phyloP scores from a whole-genome alignment of 371 early-diverging fungal species.

The Mucor circinelloides region DNA sequence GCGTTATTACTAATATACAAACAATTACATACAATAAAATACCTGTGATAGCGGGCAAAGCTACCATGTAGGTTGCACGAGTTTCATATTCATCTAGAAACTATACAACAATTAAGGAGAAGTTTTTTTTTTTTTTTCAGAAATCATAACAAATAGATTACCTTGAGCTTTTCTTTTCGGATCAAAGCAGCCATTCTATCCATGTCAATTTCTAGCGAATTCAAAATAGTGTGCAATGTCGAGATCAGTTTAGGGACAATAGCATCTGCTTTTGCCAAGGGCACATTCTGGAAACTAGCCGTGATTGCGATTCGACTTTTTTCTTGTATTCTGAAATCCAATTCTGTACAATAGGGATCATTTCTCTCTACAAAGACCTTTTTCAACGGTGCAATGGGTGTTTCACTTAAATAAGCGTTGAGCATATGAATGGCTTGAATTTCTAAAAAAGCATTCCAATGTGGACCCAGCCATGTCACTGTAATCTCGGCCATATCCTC shows the following conservation, averaged over 20 bases:
- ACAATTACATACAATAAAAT: neutral
- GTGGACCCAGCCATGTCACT: constrained; percentile 55
- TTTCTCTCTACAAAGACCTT: constrained; percentile 57
- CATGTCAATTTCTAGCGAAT: constrained; percentile 53
- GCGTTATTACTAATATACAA: neutral
- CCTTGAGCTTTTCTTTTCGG: constrained; percentile 50
- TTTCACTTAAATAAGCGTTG: constrained; percentile 53
- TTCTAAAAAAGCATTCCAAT: constrained; percentile 41
- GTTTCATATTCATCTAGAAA: constrained; percentile 33
- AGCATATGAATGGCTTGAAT: constrained; percentile 42
- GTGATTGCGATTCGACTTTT: constrained; percentile 33
- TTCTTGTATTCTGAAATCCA: constrained; percentile 22
- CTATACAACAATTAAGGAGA: constrained; percentile 12
- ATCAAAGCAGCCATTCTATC: constrained; percentile 53
- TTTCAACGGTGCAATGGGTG: constrained; percentile 53
- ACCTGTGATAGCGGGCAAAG: constrained; percentile 30
- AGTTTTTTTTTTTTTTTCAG: neutral
- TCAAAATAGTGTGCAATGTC: constrained; percentile 35
- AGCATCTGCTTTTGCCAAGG: constrained; percentile 46
- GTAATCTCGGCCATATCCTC: constrained; percentile 51
- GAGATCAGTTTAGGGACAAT: constrained; percentile 40
- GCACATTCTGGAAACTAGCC: constrained; percentile 46
- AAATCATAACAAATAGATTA: constrained; percentile 10
- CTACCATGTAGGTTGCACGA: constrained; percentile 21
- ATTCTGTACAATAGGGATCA: constrained; percentile 48